Evolutionary conservation across 164 flowering plant genomes (phyloP).

Genomic region (Warburgia ugandensis): DNA sequence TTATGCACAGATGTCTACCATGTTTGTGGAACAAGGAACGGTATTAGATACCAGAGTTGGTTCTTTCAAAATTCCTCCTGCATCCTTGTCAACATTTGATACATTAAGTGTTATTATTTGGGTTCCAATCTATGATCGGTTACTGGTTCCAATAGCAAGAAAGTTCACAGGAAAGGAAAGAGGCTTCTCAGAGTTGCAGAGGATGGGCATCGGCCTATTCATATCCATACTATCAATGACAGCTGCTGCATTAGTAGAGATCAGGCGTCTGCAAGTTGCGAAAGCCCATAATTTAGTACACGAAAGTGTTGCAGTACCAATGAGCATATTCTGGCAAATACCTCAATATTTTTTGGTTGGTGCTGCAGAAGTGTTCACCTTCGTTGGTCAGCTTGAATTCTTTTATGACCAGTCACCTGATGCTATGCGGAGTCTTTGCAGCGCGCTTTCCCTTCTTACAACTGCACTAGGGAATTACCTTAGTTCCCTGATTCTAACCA

Average conservation of each 20-base stretch:
- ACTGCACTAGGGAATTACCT: conserved; percentile 56
- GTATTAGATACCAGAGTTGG: conserved; percentile 69
- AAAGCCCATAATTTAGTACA: conserved; percentile 38
- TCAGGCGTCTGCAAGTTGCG: conserved; percentile 46
- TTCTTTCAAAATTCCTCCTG: conserved; percentile 79
- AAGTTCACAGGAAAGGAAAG: conserved; percentile 63
- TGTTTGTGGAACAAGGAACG: conserved; percentile 86
- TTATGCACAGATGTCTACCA: conserved; percentile 80
- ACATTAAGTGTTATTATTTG: conserved; percentile 69
- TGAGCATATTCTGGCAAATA: conserved; percentile 66
- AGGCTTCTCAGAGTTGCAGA: conserved; percentile 76
- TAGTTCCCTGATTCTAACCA: conserved; percentile 53
- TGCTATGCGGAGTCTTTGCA: conserved; percentile 70
- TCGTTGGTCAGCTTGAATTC: conserved; percentile 69
- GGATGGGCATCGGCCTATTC: conserved; percentile 86
- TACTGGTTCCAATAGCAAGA: conserved; percentile 69
- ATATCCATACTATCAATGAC: conserved; percentile 63
- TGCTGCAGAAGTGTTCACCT: conserved; percentile 55
- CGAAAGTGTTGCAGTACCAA: conserved; percentile 37
- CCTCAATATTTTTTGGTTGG: conserved; percentile 76
- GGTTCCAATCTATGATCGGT: conserved; percentile 75
- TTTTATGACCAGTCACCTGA: conserved; percentile 80
- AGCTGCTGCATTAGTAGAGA: conserved; percentile 78
- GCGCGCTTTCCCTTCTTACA: conserved; percentile 51
- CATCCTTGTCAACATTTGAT: conserved; percentile 79